Evolutionary conservation across 805 yeast genomes (phyloP), one percentile per base, ranked within the genome.

Genomic region (Candida manassasensis): DNA sequence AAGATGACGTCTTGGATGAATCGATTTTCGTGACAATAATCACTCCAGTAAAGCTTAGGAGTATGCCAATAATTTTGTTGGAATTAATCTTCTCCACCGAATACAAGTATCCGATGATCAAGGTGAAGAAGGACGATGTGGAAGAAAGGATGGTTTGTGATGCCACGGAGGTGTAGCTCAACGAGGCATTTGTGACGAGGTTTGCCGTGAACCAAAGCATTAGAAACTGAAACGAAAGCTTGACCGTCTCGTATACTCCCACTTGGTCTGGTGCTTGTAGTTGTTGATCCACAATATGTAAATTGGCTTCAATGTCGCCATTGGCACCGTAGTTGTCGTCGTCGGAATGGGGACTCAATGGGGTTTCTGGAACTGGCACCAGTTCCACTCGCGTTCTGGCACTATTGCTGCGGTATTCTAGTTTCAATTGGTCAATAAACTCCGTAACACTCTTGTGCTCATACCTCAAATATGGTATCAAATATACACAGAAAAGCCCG

Each of bases 131-230:
- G 6, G 96, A 84, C 4, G 95, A 82, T 0, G 97, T 89, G 24
- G 96, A 84, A 12, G 96, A 84, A 26, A 93, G 61, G 16, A 93
- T 90, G 3, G 97, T 93, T 50, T 94, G 97, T 10, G 93, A 82
- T 2, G 95, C 94, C 14, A 93, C 98, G 9, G 89, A 80, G 0
- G 98, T 93, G 57, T 82, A 93, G 16, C 83, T 73, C 35, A 93
- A 67, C 14, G 95, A 80, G 0, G 95, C 86, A 59, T 93, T 93
- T 21, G 93, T 87, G 37, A 85, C 81, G 44, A 89, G 69, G 57
- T 93, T 93, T 3, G 97, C 95, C 12, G 79, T 41, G 53, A 86
- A 93, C 98, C 98, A 93, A 28, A 93, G 64, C 3, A 84, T 60
- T 43, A 94, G 82, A 56, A 93, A 93, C 61, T 87, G 85, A 10